Evolutionary conservation across 441 rosid genomes (phyloP).

Genomic region (Codiaeum variegatum): DNA sequence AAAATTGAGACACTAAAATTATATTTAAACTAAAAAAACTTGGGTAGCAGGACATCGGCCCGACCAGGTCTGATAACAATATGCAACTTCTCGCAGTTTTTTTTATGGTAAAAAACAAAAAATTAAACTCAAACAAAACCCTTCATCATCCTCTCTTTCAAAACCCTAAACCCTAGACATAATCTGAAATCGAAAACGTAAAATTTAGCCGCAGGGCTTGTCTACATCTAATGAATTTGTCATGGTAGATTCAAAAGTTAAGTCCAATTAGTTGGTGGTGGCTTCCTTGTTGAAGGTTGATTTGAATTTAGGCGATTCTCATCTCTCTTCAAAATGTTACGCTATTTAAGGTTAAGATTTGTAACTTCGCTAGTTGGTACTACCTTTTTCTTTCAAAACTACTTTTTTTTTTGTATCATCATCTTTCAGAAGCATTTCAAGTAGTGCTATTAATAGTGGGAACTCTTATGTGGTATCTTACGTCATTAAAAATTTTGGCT

Average conservation of each 20-base stretch:
- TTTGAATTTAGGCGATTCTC: background rate
- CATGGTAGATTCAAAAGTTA: background rate
- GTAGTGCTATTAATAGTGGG: background rate
- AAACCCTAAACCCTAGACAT: background rate
- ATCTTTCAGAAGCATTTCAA: conserved; percentile 4
- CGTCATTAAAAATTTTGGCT: conserved; percentile 31
- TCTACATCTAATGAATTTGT: background rate
- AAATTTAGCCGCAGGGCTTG: background rate
- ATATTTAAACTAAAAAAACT: too few relatives aligned
- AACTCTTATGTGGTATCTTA: conserved; percentile 26
- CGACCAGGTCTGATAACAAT: too few relatives aligned
- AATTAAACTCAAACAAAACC: too few relatives aligned
- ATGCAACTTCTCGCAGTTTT: too few relatives aligned
- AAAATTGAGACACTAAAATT: too few relatives aligned
- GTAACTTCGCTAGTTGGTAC: background rate
- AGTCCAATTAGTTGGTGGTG: background rate
- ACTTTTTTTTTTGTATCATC: background rate
- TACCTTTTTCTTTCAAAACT: background rate
- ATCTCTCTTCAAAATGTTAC: background rate
- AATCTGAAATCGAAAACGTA: background rate
- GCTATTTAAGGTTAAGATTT: background rate
- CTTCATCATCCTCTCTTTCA: too few relatives aligned
- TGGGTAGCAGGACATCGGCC: too few relatives aligned
- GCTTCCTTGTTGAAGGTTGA: background rate
- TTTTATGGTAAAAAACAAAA: too few relatives aligned